Percentiles rank a stretch among this genome's conserved stretches.
Evolutionary conservation across 768 basidiomycete species (phyloP).

Genomic region (Vishniacozyma victoriae): DNA sequence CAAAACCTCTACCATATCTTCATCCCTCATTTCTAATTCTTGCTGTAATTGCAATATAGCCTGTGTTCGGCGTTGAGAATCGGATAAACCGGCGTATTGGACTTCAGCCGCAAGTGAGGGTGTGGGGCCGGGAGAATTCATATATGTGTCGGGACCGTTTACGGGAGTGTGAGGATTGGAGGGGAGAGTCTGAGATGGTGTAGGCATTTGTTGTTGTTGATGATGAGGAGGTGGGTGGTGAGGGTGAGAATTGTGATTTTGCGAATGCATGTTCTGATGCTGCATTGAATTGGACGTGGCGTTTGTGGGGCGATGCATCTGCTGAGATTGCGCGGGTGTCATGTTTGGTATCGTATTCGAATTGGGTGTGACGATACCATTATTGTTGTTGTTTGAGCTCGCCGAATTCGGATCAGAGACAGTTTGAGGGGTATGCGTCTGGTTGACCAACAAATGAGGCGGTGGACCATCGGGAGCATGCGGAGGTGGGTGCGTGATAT

Average conservation of each 20-base stretch:
- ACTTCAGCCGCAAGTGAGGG: slow-evolving; percentile 5
- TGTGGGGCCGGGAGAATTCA: not conserved
- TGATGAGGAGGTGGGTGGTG: slow-evolving; percentile 4
- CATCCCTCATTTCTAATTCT: slow-evolving; percentile 21
- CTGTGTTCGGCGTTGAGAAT: slow-evolving; percentile 26
- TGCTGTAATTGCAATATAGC: slow-evolving; percentile 22
- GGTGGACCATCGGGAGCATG: no score
- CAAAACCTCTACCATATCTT: slow-evolving; percentile 33
- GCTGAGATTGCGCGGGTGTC: no score
- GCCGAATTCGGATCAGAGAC: no score
- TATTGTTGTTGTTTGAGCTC: no score
- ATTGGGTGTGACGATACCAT: slow-evolving; percentile 3
- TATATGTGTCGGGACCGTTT: not conserved
- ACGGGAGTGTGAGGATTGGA: no score
- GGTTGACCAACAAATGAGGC: no score
- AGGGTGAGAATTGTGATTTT: not conserved
- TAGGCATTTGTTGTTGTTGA: not conserved
- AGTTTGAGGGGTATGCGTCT: no score
- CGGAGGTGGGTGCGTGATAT: no score
- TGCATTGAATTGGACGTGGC: not conserved
- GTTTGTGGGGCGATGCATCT: no score
- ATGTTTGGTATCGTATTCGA: no score
- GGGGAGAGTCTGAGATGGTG: not conserved
- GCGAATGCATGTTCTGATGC: not conserved
- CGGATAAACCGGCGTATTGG: slow-evolving; percentile 7